phyloP scores from a whole-genome alignment of 768 basidiomycete species.

The Amyloporia xantha region DNA sequence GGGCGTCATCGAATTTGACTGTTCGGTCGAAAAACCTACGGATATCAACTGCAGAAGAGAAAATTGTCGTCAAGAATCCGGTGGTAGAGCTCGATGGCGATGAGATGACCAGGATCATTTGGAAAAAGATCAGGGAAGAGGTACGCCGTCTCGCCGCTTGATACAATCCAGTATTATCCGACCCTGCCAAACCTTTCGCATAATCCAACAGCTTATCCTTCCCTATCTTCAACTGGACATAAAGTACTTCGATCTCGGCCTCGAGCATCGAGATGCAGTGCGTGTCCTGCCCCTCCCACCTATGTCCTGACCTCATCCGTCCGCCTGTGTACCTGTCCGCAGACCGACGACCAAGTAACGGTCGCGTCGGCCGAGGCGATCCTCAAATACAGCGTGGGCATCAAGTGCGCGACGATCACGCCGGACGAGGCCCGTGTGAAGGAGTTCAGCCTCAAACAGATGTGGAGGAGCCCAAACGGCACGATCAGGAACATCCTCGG shows the following conservation, averaged over 20 bases:
- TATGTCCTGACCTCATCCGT: not conserved
- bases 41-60: conserved; percentile 25
- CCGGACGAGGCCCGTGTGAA: conserved; percentile 94
- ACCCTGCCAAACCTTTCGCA: too few relatives aligned
- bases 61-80: conserved; percentile 81
- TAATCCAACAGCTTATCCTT: conserved; percentile 88
- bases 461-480: conserved; percentile 98
- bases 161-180: not conserved
- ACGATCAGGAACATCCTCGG: conserved; percentile 98
- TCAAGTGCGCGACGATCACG: conserved; percentile 99
- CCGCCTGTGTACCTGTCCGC: not conserved
- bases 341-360: conserved; percentile 94
- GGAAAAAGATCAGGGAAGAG: conserved; percentile 96
- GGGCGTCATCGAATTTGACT: not conserved
- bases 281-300: conserved; percentile 14
- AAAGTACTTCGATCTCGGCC: conserved; percentile 97
- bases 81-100: conserved; percentile 95
- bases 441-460: conserved; percentile 97
- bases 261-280: conserved; percentile 87
- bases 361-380: conserved; percentile 93
- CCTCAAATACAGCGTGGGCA: conserved; percentile 89
- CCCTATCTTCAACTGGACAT: conserved; percentile 94
- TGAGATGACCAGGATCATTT: conserved; percentile 99
- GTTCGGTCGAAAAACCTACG: not conserved
- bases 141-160: conserved; percentile 35